Base-by-base conservation (phyloP, 345 rosid species). In the Cardiospermum halicacabum region DNA sequence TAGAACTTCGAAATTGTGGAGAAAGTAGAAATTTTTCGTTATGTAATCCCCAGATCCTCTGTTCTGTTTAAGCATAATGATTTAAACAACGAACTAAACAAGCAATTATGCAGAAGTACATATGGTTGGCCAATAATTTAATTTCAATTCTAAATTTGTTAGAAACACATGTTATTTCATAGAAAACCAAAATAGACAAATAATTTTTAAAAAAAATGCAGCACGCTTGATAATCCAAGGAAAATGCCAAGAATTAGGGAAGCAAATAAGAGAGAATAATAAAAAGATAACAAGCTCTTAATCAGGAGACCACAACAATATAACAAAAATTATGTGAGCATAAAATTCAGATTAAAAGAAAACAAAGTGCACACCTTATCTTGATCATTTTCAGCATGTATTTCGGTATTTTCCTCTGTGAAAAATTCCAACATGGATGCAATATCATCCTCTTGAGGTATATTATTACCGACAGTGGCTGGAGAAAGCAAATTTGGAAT, bases 371-470 rank as follows among this genome's bases (percentile, higher is more conserved):
- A 31, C 16, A 74, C 83, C 73, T 78, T 69, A 37, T 56, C 54
- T 25, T 51, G 58, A 37, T 13, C 56, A 50, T 67, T 58, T 47
- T 16, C 74, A 59, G 3, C 42, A 15, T 28, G 11, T 25, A 18
- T 10, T 7, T 60, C 28, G 10, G 55, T 60, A 62, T 6, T 45
- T 15, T 72, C 75, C 47, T 67, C 80, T 1, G n/a, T 21, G 50
- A 84, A 78, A 31, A 30, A 1, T 59, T 6, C 82, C 66, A 83
- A 32, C 83, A 75, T 28, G 5, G 72, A 13, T 25, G 22, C 16
- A 9, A 81, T 12, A 34, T 69, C 79, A 28, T 72, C 75, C 15
- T 55, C 56, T 45, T 19, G 50, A 60, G 51, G 34, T 53, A 48
- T 34, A 58, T 51, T 58, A 30, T 26, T 57, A 45, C 48, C 53